A percentile compares a stretch with the other conserved stretches of the same genome.
phyloP scores from a whole-genome alignment of 306 rosid genomes.

The Malus sylvestris region DNA sequence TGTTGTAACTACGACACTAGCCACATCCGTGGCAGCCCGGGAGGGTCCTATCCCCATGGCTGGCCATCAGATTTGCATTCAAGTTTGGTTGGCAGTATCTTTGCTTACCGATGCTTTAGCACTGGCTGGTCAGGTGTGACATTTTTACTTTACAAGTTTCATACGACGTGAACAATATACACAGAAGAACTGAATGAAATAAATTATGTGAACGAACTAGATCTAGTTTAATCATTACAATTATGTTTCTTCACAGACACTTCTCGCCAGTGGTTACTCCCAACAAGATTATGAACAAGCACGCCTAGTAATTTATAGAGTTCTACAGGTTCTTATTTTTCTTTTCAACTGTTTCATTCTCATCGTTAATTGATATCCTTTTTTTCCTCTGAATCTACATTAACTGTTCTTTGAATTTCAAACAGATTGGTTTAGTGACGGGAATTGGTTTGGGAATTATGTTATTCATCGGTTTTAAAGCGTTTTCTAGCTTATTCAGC shows the following conservation, averaged over 20 bases:
- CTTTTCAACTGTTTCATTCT: background rate
- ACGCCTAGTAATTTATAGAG: slow-evolving; percentile 56
- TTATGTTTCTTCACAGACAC: slow-evolving; percentile 52
- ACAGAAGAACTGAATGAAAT: background rate
- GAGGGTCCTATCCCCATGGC: slow-evolving; percentile 89
- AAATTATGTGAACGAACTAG: slow-evolving; percentile 8
- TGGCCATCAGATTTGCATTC: slow-evolving; percentile 79
- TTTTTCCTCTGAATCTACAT: slow-evolving; percentile 2
- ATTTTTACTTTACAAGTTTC: background rate
- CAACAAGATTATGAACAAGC: slow-evolving; percentile 65
- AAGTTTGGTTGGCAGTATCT: slow-evolving; percentile 90
- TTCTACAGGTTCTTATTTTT: slow-evolving; percentile 56
- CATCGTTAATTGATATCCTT: background rate
- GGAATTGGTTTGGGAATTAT: slow-evolving; percentile 59
- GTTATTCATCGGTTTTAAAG: slow-evolving; percentile 68
- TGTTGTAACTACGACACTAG: slow-evolving; percentile 61
- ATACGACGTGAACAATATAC: slow-evolving; percentile 1
- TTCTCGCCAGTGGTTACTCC: slow-evolving; percentile 74
- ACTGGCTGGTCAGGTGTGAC: slow-evolving; percentile 80
- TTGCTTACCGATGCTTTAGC: slow-evolving; percentile 92
- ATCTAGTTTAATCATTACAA: slow-evolving; percentile 3
- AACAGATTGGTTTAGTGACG: slow-evolving; percentile 67
- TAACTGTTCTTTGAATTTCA: slow-evolving; percentile 13
- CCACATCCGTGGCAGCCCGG: slow-evolving; percentile 85
- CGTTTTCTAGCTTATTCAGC: slow-evolving; percentile 69